Percentiles rank a stretch among this genome's conserved stretches.
Evolutionary conservation across 139 green algal species (phyloP).

Genomic region (Chlamydomonas incerta): DNA sequence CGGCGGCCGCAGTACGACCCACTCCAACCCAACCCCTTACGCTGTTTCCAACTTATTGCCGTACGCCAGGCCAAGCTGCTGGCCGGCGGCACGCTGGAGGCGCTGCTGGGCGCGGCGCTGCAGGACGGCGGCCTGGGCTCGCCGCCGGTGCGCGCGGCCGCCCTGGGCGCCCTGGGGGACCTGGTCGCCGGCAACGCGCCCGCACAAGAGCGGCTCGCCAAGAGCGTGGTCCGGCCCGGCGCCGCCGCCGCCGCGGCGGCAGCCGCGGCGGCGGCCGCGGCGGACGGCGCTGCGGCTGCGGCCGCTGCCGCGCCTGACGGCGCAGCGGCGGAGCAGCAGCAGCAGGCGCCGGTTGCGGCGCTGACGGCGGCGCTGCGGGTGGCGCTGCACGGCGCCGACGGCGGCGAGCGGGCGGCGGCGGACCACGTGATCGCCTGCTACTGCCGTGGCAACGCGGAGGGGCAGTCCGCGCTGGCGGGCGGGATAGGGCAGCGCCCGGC

Average conservation of each 20-base stretch:
- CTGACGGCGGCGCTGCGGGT: conserved; percentile 34
- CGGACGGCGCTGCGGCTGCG: too few species aligned
- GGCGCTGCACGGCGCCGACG: conserved; percentile 43
- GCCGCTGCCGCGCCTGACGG: too few species aligned
- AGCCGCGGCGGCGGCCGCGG: not conserved
- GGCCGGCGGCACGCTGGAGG: conserved; percentile 46
- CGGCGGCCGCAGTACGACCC: too few species aligned
- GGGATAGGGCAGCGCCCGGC: conserved; percentile 37
- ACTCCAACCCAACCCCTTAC: too few species aligned
- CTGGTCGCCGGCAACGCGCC: conserved; percentile 5
- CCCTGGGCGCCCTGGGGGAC: conserved; percentile 25
- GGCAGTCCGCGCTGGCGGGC: conserved; percentile 47
- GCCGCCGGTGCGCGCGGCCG: conserved; percentile 49
- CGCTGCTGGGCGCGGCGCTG: conserved; percentile 53
- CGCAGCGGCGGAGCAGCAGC: too few species aligned
- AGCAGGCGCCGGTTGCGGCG: too few species aligned
- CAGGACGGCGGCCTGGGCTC: conserved; percentile 47
- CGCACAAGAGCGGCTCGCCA: conserved; percentile 59
- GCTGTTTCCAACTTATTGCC: too few species aligned
- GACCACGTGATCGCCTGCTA: conserved; percentile 56
- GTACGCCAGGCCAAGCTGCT: conserved; percentile 58
- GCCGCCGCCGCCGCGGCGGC: not conserved
- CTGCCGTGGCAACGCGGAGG: conserved; percentile 58
- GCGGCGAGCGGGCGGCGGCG: conserved; percentile 48
- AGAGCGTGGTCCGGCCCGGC: conserved; percentile 19